Base-by-base conservation (phyloP, 257 asterid genomes). In the Asclepias syriaca region DNA sequence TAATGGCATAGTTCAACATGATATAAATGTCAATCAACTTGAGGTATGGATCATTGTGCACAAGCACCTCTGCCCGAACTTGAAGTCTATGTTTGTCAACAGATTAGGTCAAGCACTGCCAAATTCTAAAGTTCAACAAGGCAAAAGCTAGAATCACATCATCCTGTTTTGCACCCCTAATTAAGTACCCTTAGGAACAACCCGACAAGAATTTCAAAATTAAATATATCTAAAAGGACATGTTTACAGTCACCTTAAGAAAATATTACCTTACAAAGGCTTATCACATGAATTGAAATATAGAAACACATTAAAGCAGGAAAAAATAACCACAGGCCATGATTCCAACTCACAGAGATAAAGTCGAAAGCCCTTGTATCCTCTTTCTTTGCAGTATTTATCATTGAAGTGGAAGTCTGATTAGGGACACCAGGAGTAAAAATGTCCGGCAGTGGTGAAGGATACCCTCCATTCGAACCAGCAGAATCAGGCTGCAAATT, bases 281-380 rank as follows among this genome's bases (percentile, higher is more conserved):
- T 9, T 2, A 15, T 22, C 21, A 7, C 57, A 66, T 34, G 13
- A 10, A 24, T 56, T 3, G 8, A 19, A 11, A 21, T 10, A 40
- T 18, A 37, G 27, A 65, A 40, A n/a, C 49, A 13, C 58, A 58
- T 19, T 64, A 48, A 63, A 22, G 13, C 55, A 59, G 3, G 21
- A 59, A 32, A 43, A 12, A 11, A 6, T 9, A 45, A 55, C 15
- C 39, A 58, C 37, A 46, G 64, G 71, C 15, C 64, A 61, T 8
- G 22, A 34, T 24, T 70, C 60, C 67, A 78, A 81, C 99, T 84
- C 80, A 95, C 99, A 50, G 96, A 88, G 79, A 95, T 92, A 83
- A 95, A 95, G 85, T 95, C 98, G 79, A 95, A 95, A 73, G 99
- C 99, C 79, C 77, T 88, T 0, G 88, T 86, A 4, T 90, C 96